Percentiles rank a stretch among this genome's conserved stretches.
Conservation (phyloP, 352 stramenopile species). For the Pythium guiyangense region DNA sequence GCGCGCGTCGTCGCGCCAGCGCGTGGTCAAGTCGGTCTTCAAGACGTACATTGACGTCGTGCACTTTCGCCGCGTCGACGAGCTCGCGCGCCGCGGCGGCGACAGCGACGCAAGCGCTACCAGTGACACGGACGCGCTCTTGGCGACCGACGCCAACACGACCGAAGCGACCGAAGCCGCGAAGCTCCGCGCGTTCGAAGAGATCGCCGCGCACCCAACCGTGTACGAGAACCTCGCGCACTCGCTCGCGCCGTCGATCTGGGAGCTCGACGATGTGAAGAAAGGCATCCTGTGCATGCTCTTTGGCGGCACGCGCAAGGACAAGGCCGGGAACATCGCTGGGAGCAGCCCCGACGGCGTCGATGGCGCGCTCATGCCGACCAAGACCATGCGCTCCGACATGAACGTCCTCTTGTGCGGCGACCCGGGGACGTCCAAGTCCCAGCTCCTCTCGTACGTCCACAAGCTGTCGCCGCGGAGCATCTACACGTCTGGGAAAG, state of each 20-base stretch:
- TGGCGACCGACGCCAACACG: conserved; percentile 20
- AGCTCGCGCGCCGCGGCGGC: conserved; percentile 47
- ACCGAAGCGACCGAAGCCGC: conserved; percentile 50
- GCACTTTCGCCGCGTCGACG: conserved; percentile 94
- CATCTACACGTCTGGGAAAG: conserved; percentile 99
- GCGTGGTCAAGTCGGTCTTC: conserved; percentile 96
- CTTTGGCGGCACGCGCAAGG: conserved; percentile 94
- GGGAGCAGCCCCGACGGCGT: conserved; percentile 24
- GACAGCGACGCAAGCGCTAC: conserved; percentile 2
- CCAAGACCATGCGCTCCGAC: conserved; percentile 90
- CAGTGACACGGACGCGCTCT: conserved; percentile 13
- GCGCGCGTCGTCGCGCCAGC: conserved; percentile 91
- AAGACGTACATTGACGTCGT: conserved; percentile 99
- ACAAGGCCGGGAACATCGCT: conserved; percentile 30
- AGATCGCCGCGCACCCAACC: conserved; percentile 72
- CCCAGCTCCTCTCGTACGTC: conserved; percentile 97
- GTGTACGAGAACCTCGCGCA: conserved; percentile 82
- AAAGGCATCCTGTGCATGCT: conserved; percentile 98
- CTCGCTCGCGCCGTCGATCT: conserved; percentile 82
- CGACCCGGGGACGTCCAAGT: conserved; percentile 97
- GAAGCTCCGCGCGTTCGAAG: conserved; percentile 63
- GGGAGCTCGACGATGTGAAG: conserved; percentile 99
- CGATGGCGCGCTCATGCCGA: conserved; percentile 34
- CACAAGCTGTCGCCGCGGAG: conserved; percentile 95
- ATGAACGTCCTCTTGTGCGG: conserved; percentile 99